Percentiles rank a stretch among this genome's conserved stretches.
Evolutionary conservation across 2,329 filamentous ascomycete genomes (phyloP).

Genomic region (Calonectria fujianensis): DNA sequence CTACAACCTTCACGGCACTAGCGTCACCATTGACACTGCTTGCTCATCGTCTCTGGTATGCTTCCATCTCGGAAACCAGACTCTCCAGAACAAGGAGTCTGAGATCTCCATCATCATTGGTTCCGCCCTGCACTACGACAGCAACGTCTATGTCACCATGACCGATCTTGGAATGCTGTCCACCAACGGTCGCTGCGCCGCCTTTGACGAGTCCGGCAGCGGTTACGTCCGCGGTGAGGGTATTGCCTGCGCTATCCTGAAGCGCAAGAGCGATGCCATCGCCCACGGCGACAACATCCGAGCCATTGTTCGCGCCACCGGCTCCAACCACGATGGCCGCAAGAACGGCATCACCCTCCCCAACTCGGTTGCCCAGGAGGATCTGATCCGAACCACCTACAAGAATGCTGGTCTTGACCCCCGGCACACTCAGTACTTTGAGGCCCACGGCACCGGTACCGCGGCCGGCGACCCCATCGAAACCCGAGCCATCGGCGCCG

Average conservation of each 20-base stretch:
- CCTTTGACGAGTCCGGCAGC: constrained; percentile 60
- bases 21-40: constrained; percentile 58
- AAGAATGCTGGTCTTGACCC: constrained; percentile 43
- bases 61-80: constrained; percentile 48
- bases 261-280: constrained; percentile 36
- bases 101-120: constrained; percentile 60
- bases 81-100: constrained; percentile 58
- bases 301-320: constrained; percentile 36
- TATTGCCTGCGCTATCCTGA: constrained; percentile 51
- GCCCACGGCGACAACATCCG: constrained; percentile 35
- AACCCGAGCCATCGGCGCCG: constrained; percentile 64
- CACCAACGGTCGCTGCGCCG: constrained; percentile 50
- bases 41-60: constrained; percentile 61
- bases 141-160: constrained; percentile 50
- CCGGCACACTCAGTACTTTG: constrained; percentile 54
- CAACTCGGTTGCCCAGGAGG: constrained; percentile 38
- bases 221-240: constrained; percentile 51
- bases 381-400: constrained; percentile 35
- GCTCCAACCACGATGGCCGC: constrained; percentile 37
- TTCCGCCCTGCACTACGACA: constrained; percentile 44
- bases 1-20: constrained; percentile 61
- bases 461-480: constrained; percentile 72
- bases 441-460: constrained; percentile 74
- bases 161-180: constrained; percentile 55
- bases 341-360: constrained; percentile 61